Evolutionary conservation across 345 rosid species (phyloP).

Genomic region (Eucalyptus albens): DNA sequence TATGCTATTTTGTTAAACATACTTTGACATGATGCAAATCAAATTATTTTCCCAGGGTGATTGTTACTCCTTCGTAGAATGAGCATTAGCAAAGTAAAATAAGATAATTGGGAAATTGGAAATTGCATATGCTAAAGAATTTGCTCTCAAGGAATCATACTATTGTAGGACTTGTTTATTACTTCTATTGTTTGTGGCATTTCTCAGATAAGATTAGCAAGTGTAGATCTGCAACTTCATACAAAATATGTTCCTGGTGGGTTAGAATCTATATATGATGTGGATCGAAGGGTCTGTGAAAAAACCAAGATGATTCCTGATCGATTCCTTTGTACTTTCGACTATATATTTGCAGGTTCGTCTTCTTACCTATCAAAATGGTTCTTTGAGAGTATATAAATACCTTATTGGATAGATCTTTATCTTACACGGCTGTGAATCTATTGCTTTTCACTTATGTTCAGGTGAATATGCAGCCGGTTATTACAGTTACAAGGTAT

Average conservation of each 20-base stretch:
- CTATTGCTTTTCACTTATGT: background rate
- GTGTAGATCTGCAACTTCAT: slow-evolving; percentile 73
- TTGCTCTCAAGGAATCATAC: background rate
- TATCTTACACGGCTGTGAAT: background rate
- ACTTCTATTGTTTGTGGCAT: background rate
- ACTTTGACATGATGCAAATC: background rate
- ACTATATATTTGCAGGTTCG: slow-evolving; percentile 69
- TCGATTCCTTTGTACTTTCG: slow-evolving; percentile 67
- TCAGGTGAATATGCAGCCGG: slow-evolving; percentile 92
- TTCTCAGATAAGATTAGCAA: slow-evolving; percentile 59
- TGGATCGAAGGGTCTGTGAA: slow-evolving; percentile 49
- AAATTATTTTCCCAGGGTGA: background rate
- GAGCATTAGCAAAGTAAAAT: background rate
- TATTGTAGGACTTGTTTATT: background rate
- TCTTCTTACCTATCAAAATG: background rate
- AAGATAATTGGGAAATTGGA: background rate
- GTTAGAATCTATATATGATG: slow-evolving; percentile 60
- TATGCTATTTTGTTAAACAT: background rate
- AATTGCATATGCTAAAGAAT: background rate
- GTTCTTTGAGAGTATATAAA: background rate
- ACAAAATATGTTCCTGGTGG: slow-evolving; percentile 59
- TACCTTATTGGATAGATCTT: background rate
- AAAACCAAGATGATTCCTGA: slow-evolving; percentile 72
- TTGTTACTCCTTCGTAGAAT: background rate
- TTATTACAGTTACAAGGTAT: slow-evolving; percentile 92